A percentile compares a stretch with the other conserved stretches of the same genome.
These are phyloP conservation scores for Paraconiothyrium brasiliense DNA, from an alignment of 2,329 filamentous ascomycete genomes.

Conservation along the genomic window DNA sequence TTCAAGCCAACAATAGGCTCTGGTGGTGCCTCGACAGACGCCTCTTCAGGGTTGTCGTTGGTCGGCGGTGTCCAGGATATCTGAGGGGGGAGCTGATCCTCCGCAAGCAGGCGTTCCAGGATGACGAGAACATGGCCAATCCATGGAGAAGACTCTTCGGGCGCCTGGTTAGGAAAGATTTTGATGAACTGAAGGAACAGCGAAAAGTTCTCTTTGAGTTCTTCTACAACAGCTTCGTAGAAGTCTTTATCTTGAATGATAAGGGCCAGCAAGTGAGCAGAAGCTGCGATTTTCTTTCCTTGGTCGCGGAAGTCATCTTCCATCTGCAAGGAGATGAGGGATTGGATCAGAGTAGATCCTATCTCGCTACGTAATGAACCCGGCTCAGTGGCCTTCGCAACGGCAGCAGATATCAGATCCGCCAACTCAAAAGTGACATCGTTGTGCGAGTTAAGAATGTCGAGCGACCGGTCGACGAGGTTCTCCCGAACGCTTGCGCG, in stretches of 20 bases:
- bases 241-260: constrained; percentile 85
- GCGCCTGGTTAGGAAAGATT: constrained; percentile 70
- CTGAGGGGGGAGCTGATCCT: constrained; percentile 82
- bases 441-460: constrained; percentile 87
- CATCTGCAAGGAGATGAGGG: constrained; percentile 74
- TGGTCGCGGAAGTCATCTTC: constrained; percentile 65
- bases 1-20: constrained; percentile 70
- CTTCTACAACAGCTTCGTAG: constrained; percentile 77
- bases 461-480: constrained; percentile 87
- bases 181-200: constrained; percentile 83
- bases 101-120: constrained; percentile 86
- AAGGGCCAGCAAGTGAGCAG: constrained; percentile 89
- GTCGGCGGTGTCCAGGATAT: constrained; percentile 74
- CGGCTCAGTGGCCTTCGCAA: constrained; percentile 68
- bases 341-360: constrained; percentile 82
- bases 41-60: constrained; percentile 56
- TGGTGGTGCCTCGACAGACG: constrained; percentile 67
- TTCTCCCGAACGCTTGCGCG: constrained; percentile 76
- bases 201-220: constrained; percentile 78
- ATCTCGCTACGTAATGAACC: constrained; percentile 74
- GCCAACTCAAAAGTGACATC: constrained; percentile 90
- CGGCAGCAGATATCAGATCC: constrained; percentile 81
- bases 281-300: constrained; percentile 82
- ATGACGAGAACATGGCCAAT: constrained; percentile 90
- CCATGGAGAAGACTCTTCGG: constrained; percentile 88